Conservation (phyloP, 805 yeast species). For the Wickerhamiella nectarea region DNA sequence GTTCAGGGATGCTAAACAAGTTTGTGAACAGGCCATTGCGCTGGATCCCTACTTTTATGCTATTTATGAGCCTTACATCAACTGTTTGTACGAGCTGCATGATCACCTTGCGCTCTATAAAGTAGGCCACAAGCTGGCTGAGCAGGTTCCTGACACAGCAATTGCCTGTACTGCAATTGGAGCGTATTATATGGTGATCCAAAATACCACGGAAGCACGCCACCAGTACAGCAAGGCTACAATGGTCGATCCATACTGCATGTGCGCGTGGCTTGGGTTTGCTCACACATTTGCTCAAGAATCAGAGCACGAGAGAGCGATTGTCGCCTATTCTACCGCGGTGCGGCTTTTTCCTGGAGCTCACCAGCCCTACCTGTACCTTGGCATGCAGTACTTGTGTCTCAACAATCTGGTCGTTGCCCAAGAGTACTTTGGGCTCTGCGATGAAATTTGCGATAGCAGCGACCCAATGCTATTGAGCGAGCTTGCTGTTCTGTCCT, state of each 20-base stretch:
- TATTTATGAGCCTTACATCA: slow-evolving; percentile 62
- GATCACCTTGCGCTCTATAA: slow-evolving; percentile 69
- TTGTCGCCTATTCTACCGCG: slow-evolving; percentile 92
- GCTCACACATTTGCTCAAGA: slow-evolving; percentile 96
- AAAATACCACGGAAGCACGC: slow-evolving; percentile 68
- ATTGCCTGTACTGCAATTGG: slow-evolving; percentile 91
- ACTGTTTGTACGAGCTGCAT: slow-evolving; percentile 74
- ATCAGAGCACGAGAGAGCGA: slow-evolving; percentile 98
- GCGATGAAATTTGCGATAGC: slow-evolving; percentile 63
- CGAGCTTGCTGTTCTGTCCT: slow-evolving; percentile 85
- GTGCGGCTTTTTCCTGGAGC: slow-evolving; percentile 65
- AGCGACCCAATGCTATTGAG: slow-evolving; percentile 78
- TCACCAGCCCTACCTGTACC: slow-evolving; percentile 74
- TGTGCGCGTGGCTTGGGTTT: slow-evolving; percentile 95
- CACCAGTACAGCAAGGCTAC: slow-evolving; percentile 82
- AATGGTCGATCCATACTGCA: slow-evolving; percentile 73
- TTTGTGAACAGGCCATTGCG: slow-evolving; percentile 44
- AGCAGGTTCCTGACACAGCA: slow-evolving; percentile 63
- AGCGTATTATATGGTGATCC: slow-evolving; percentile 66
- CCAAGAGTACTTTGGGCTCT: slow-evolving; percentile 66
- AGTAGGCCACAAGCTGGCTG: slow-evolving; percentile 74
- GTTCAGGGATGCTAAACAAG: slow-evolving; percentile 57
- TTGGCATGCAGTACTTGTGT: slow-evolving; percentile 93
- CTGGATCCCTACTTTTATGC: slow-evolving; percentile 57
- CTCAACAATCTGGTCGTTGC: slow-evolving; percentile 74